Percentiles rank a stretch among this genome's conserved stretches.
phyloP scores from a whole-genome alignment of 805 yeast species.

The Candida xyloterini region DNA sequence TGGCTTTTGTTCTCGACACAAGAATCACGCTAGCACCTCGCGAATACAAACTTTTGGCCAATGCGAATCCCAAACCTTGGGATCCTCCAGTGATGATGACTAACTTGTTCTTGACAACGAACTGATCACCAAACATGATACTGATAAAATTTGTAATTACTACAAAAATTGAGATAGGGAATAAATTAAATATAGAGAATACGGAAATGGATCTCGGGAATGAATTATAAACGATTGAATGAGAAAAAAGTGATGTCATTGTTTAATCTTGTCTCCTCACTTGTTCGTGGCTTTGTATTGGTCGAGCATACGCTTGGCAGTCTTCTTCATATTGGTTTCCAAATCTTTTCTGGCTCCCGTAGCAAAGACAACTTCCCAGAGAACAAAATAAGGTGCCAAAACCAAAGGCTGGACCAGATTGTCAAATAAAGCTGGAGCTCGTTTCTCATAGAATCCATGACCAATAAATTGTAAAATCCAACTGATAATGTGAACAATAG shows the following conservation, averaged over 20 bases:
- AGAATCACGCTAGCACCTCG: constrained; percentile 64
- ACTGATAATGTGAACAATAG: constrained; percentile 46
- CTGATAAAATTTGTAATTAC: no score
- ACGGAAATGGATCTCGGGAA: no score
- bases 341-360: constrained; percentile 60
- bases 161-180: background rate
- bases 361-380: constrained; percentile 69
- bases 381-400: constrained; percentile 86
- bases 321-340: constrained; percentile 45
- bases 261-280: constrained; percentile 22
- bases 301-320: constrained; percentile 40
- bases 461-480: constrained; percentile 90
- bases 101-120: constrained; percentile 42
- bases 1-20: constrained; percentile 71
- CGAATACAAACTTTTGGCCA: constrained; percentile 51
- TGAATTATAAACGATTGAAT: no score
- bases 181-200: background rate
- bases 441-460: constrained; percentile 75
- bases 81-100: constrained; percentile 91
- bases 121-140: constrained; percentile 10
- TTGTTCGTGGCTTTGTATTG: constrained; percentile 13
- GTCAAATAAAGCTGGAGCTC: constrained; percentile 86
- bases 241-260: no score
- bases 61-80: constrained; percentile 85
- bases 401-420: constrained; percentile 81